phyloP scores from a whole-genome alignment of 345 rosid genomes.

The Salix caprea region DNA sequence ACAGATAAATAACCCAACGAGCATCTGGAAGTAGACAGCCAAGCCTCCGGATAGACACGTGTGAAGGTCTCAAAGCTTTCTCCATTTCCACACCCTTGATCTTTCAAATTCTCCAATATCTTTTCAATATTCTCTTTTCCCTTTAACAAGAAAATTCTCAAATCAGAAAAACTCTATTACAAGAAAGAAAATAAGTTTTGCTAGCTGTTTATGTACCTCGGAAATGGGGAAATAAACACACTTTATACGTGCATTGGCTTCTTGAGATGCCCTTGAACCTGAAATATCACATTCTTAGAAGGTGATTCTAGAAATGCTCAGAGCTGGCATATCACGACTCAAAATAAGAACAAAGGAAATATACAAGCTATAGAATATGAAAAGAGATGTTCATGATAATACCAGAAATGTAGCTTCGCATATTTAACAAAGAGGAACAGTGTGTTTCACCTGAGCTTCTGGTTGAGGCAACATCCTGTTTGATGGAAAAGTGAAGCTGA shows the following conservation, averaged over 20 bases:
- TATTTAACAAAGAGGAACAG: background rate
- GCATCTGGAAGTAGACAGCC: slow-evolving; percentile 87
- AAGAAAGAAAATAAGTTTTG: background rate
- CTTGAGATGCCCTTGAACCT: slow-evolving; percentile 33
- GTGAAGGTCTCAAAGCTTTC: slow-evolving; percentile 49
- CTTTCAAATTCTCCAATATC: slow-evolving; percentile 48
- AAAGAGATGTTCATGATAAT: background rate
- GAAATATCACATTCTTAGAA: slow-evolving; percentile 10
- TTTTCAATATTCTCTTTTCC: slow-evolving; percentile 62
- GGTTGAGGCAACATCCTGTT: slow-evolving; percentile 7
- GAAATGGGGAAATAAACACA: slow-evolving; percentile 61
- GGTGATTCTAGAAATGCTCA: background rate
- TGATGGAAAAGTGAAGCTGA: slow-evolving; percentile 38
- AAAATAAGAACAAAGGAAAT: background rate
- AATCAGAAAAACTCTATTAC: background rate
- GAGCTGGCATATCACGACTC: background rate
- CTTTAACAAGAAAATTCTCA: slow-evolving; percentile 28
- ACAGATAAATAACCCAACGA: slow-evolving; percentile 54
- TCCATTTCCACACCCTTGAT: slow-evolving; percentile 36
- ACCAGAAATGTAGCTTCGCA: too few relatives aligned
- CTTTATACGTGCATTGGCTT: slow-evolving; percentile 68
- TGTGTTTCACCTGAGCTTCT: slow-evolving; percentile 14
- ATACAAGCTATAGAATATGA: too few relatives aligned
- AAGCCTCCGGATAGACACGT: slow-evolving; percentile 62
- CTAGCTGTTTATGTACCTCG: slow-evolving; percentile 37